These are phyloP conservation scores for Capsicum pubescens DNA, from an alignment of 257 asterid genomes.

Conservation along the genomic window DNA sequence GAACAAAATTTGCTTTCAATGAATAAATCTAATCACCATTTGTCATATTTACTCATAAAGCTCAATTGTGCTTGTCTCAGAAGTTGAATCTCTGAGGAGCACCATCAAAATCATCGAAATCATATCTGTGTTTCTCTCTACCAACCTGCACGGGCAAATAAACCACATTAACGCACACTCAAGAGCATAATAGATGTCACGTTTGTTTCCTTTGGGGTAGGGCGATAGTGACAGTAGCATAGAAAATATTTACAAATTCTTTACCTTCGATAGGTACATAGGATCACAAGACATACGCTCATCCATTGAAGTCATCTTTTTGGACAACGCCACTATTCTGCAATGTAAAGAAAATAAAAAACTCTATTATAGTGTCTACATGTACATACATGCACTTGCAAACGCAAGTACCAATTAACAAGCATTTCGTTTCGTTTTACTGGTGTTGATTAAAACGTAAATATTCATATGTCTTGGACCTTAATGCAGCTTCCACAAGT, in stretches of 20 bases:
- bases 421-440: too few relatives aligned
- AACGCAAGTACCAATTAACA: too few relatives aligned
- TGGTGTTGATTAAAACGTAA: too few relatives aligned
- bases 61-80: conserved; percentile 42
- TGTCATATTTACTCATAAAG: not conserved
- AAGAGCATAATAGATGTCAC: not conserved
- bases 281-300: conserved; percentile 78
- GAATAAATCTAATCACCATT: not conserved
- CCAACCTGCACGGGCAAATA: conserved; percentile 57
- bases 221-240: not conserved
- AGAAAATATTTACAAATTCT: not conserved
- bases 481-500: too few relatives aligned
- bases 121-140: conserved; percentile 82
- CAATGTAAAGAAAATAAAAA: not conserved
- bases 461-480: too few relatives aligned
- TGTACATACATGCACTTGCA: too few relatives aligned
- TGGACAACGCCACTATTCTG: conserved; percentile 83
- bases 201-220: not conserved
- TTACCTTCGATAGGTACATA: conserved; percentile 76
- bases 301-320: conserved; percentile 76
- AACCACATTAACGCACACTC: not conserved
- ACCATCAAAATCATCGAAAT: conserved; percentile 75
- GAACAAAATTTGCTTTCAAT: not conserved
- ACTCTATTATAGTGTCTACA: too few relatives aligned
- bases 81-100: conserved; percentile 75